Conservation (phyloP, 768 basidiomycete species). For the Chalciporus pseudorubinellus region DNA sequence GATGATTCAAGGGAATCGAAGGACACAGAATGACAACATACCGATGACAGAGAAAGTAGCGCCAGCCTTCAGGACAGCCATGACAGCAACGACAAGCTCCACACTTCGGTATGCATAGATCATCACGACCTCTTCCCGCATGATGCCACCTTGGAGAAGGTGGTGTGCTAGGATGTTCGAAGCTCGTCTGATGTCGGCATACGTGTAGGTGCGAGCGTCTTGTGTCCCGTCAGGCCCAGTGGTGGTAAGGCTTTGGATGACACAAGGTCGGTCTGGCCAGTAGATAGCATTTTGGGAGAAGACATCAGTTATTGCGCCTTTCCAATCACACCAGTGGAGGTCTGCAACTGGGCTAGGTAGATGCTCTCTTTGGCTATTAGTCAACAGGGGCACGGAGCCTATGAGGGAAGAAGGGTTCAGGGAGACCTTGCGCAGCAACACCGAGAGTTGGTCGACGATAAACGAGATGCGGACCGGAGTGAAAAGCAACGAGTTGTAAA, state of each 20-base stretch:
- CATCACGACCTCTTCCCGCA: constrained; percentile 96
- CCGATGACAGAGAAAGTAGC: constrained; percentile 97
- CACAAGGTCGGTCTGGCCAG: constrained; percentile 82
- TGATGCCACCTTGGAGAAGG: constrained; percentile 78
- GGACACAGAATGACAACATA: constrained; percentile 36
- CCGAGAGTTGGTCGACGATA: constrained; percentile 83
- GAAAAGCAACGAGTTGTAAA: constrained; percentile 96
- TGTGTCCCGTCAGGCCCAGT: constrained; percentile 40
- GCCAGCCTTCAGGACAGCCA: constrained; percentile 94
- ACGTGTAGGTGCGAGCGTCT: constrained; percentile 64
- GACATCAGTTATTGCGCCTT: constrained; percentile 94
- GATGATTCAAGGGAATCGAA: constrained; percentile 1
- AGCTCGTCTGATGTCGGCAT: constrained; percentile 76
- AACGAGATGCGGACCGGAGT: constrained; percentile 69
- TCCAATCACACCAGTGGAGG: constrained; percentile 96
- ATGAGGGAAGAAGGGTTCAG: constrained; percentile 65
- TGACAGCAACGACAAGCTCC: constrained; percentile 94
- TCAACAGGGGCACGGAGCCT: constrained; percentile 79
- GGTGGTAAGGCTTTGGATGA: constrained; percentile 71
- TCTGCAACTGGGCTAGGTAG: constrained; percentile 86
- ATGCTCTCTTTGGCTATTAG: constrained; percentile 59
- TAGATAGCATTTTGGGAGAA: constrained; percentile 83
- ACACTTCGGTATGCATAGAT: constrained; percentile 96
- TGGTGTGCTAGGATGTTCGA: constrained; percentile 90
- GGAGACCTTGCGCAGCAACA: constrained; percentile 70